Percentiles rank a stretch among this genome's conserved stretches.
Evolutionary conservation across 345 rosid species (phyloP).

Genomic region (Trapa bicornis): DNA sequence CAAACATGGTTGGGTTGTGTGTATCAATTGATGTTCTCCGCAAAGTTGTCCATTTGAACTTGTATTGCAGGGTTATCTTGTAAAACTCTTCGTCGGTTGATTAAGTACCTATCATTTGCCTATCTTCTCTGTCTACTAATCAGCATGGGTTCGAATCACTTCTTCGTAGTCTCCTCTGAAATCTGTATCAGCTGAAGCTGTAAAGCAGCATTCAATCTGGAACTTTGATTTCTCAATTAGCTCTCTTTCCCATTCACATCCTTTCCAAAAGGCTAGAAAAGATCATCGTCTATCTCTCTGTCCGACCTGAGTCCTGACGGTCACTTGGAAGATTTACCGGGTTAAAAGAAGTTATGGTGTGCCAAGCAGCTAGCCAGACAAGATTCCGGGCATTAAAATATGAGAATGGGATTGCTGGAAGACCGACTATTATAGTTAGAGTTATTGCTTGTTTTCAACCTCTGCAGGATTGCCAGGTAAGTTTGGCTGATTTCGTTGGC

Average conservation of each 20-base stretch:
- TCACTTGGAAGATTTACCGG: conserved; percentile 7
- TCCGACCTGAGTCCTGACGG: not conserved
- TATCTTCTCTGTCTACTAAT: not conserved
- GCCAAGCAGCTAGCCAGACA: conserved; percentile 83
- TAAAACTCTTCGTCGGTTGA: conserved; percentile 12
- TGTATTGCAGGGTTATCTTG: conserved; percentile 75
- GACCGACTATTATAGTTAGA: conserved; percentile 62
- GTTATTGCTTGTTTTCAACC: conserved; percentile 82
- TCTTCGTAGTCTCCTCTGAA: conserved; percentile 41
- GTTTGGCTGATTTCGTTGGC: conserved; percentile 2
- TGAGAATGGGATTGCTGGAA: conserved; percentile 74
- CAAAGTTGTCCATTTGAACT: conserved; percentile 44
- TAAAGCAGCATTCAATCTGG: not conserved
- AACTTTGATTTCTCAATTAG: not conserved
- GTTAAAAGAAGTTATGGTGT: conserved; percentile 71
- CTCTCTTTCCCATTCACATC: not conserved
- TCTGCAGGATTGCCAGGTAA: conserved; percentile 76
- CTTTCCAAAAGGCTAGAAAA: not conserved
- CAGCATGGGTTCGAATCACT: conserved; percentile 48
- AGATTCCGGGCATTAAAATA: conserved; percentile 77
- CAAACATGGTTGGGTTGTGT: conserved; percentile 68
- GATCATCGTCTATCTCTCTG: not conserved
- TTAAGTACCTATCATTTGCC: not conserved
- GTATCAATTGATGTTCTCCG: conserved; percentile 48
- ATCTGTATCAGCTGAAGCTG: conserved; percentile 49